Evolutionary conservation across 2,329 filamentous ascomycete genomes (phyloP), one percentile per base, ranked within the genome.

Genomic region (Lojkania enalia): DNA sequence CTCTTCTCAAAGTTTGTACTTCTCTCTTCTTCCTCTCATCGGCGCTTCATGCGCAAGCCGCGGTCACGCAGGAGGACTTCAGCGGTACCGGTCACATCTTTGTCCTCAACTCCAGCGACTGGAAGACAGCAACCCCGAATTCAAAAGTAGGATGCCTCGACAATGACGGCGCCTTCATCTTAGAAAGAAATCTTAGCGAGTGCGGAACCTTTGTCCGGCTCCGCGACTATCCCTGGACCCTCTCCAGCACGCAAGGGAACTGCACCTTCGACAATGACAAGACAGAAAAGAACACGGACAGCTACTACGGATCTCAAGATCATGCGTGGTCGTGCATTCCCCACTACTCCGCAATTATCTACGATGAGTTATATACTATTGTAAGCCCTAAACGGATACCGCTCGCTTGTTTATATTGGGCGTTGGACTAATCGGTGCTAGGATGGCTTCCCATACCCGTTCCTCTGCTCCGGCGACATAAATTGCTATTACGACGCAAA

Each of bases 401-500:
- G n/a, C n/a, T n/a, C n/a, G n/a, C n/a, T n/a, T n/a, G n/a, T n/a
- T n/a, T n/a, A n/a, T n/a, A n/a, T n/a, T n/a, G n/a, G n/a, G n/a
- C n/a, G n/a, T n/a, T n/a, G n/a, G n/a, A n/a, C 9, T 27, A 27
- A 35, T 16, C 16, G 7, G 30, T 16, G 30, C 15, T 6, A 50
- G 50, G 41, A 49, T 15, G 49, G 64, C 27, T 64, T 67, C 30
- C 44, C 55, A 3, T 56, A 67, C 46, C 42, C 58, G 12, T 67
- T 66, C 47, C 57, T 68, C 32, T 68, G 64, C 54, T 63, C 54
- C 29, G 63, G 63, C 18, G 64, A 67, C 36, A 43, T 64, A 16
- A 57, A 60, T 18, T 68, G 65, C 40, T 67, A 54, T 51, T 68
- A 64, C 35, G 65, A 68, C 33, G 61, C 52, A 2, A 66, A 64